phyloP scores from a whole-genome alignment of 176 grass and related monocot species.

The Sorghum bicolor region Sorghum_bicolor_NCBIv3 NC_012872.2:63359501-63360000 shows the following conservation, averaged over 20 bases:
- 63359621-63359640: slow-evolving; percentile 46
- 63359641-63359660: slow-evolving; percentile 84
- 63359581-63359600: neutral
- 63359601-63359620: slow-evolving; percentile 16
- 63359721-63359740: slow-evolving; percentile 98
- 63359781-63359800: slow-evolving; percentile 96
- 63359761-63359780: slow-evolving; percentile 90
- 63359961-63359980: neutral
- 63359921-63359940: neutral
- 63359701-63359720: slow-evolving; percentile 90
- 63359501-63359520: neutral
- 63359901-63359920: neutral
- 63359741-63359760: slow-evolving; percentile 98
- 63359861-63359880: neutral
- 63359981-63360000: neutral
- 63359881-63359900: neutral
- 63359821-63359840: slow-evolving; percentile 88
- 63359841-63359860: slow-evolving; percentile 43
- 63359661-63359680: slow-evolving; percentile 67
- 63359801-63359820: slow-evolving; percentile 78
- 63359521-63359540: neutral
- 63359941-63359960: neutral
- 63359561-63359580: neutral
- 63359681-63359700: slow-evolving; percentile 95
- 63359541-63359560: neutral